Conservation (phyloP, 495 filamentous ascomycete genomes). For the Aspergillus haitiensis region DNA sequence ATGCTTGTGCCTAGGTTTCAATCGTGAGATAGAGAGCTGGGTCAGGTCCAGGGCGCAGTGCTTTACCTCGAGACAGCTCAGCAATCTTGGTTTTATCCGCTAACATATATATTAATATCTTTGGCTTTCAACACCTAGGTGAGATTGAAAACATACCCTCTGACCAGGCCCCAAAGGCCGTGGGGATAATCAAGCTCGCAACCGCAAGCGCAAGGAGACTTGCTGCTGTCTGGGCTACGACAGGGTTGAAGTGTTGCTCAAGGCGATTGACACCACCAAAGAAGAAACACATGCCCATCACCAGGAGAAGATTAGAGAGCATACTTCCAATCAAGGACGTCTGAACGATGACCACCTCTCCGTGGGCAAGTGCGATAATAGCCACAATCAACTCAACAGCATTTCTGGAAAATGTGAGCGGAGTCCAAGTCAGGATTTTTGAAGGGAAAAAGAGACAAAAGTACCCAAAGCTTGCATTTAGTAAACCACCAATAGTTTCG, state of each 20-base stretch:
- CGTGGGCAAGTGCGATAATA: conserved; percentile 72
- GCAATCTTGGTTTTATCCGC: conserved; percentile 30
- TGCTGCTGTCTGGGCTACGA: conserved; percentile 89
- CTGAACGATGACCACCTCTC: conserved; percentile 82
- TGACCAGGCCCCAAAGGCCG: conserved; percentile 70
- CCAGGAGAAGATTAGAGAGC: conserved; percentile 86
- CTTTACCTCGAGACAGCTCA: conserved; percentile 42
- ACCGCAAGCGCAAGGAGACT: conserved; percentile 79
- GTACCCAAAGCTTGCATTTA: conserved; percentile 89
- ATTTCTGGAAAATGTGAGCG: conserved; percentile 49
- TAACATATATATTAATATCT: conserved; percentile 2
- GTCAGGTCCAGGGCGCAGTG: not conserved
- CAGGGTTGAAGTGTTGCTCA: conserved; percentile 89
- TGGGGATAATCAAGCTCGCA: conserved; percentile 81
- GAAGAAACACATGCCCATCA: conserved; percentile 93
- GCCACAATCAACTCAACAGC: conserved; percentile 91
- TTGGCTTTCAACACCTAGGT: conserved; percentile 1
- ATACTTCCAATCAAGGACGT: conserved; percentile 91
- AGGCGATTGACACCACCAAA: conserved; percentile 75
- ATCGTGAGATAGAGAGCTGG: not conserved
- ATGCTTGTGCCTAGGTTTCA: conserved; percentile 58
- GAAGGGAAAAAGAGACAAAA: conserved; percentile 16
- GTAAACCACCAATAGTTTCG: conserved; percentile 79
- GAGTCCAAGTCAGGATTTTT: not conserved
- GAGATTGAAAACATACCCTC: conserved; percentile 26